Conservation (phyloP, 2,329 filamentous ascomycete species). For the Leptographium lundbergii region DNA sequence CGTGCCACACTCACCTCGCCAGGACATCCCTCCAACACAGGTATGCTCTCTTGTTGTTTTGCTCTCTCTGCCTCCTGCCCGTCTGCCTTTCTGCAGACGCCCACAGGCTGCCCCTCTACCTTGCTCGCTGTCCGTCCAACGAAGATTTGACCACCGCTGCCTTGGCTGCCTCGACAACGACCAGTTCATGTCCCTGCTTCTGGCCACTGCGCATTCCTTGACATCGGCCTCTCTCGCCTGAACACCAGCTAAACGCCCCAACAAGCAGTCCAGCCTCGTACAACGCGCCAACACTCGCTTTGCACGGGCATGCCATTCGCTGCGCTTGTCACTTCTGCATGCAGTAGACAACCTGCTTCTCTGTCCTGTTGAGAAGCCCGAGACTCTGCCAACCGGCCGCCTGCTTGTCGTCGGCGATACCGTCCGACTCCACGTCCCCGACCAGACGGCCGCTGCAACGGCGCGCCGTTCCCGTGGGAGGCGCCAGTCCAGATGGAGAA, state of each 20-base stretch:
- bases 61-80: neutral
- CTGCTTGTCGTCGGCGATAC: neutral
- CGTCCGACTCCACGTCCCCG: neutral
- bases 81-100: neutral
- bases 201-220: neutral
- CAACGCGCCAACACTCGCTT: neutral
- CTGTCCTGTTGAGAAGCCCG: neutral
- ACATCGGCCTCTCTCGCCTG: neutral
- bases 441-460: neutral
- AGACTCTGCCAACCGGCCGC: neutral
- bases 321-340: neutral
- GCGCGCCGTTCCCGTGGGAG: neutral
- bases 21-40: neutral
- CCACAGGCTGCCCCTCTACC: neutral
- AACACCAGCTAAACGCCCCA: neutral
- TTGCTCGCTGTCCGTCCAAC: neutral
- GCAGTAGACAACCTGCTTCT: no score
- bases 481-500: constrained; percentile 7
- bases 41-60: neutral
- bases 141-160: neutral
- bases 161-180: neutral
- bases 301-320: neutral
- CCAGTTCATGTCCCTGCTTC: neutral
- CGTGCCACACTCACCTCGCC: neutral
- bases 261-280: neutral